Percentiles rank a stretch among this genome's conserved stretches.
Evolutionary conservation across 768 basidiomycete genomes (phyloP).

Genomic region (Boletus tylopilopsis): DNA sequence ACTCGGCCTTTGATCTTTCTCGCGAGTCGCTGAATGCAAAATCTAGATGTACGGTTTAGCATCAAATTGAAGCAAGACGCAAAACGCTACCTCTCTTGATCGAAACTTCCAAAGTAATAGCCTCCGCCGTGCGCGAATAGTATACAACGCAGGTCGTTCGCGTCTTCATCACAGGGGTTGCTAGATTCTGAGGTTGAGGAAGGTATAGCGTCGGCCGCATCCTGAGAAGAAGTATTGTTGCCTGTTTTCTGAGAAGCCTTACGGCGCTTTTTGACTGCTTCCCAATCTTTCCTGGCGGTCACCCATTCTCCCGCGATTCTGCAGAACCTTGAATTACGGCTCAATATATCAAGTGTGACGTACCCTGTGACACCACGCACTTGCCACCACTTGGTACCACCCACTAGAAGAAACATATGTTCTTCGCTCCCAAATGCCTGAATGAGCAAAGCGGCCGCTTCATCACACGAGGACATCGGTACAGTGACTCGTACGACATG

Average conservation of each 20-base stretch:
- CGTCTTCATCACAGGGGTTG: constrained; percentile 58
- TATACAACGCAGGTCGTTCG: constrained; percentile 84
- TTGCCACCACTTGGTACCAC: constrained; percentile 98
- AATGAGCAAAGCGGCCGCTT: constrained; percentile 70
- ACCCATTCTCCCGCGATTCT: constrained; percentile 90
- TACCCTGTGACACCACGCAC: constrained; percentile 82
- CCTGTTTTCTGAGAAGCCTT: constrained; percentile 40
- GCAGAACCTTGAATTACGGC: constrained; percentile 11
- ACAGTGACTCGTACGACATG: constrained; percentile 68
- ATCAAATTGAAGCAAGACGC: constrained; percentile 1
- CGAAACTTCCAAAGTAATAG: constrained; percentile 81
- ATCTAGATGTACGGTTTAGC: constrained; percentile 37
- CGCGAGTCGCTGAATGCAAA: constrained; percentile 78
- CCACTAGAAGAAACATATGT: constrained; percentile 63
- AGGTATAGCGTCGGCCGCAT: constrained; percentile 12
- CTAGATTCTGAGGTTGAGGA: constrained; percentile 28
- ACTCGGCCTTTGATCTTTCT: constrained; percentile 92
- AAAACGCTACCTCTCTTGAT: constrained; percentile 58
- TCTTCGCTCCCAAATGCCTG: constrained; percentile 83
- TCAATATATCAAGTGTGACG: constrained; percentile 19
- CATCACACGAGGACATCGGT: constrained; percentile 71
- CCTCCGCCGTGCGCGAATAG: constrained; percentile 80
- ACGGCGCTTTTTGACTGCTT: constrained; percentile 55
- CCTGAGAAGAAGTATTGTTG: constrained; percentile 6
- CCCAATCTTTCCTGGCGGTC: constrained; percentile 78